Conservation (phyloP, 108 stramenopile species). For the Cyclostephanos tholiformis region DNA sequence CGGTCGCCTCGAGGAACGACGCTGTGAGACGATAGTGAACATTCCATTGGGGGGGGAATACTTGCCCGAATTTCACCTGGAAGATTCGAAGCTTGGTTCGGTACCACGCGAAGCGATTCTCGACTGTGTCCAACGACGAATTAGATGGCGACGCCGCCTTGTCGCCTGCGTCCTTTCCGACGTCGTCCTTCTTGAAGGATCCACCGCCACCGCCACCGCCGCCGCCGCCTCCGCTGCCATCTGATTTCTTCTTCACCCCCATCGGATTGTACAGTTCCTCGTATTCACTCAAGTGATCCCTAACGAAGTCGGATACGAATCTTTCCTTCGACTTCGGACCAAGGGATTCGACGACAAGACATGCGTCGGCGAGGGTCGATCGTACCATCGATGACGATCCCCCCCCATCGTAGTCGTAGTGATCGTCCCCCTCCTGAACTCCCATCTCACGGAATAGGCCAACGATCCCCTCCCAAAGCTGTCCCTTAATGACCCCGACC, state of each 20-base stretch:
- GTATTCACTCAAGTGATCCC: constrained; percentile 88
- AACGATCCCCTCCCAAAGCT: constrained; percentile 64
- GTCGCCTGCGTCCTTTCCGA: not conserved
- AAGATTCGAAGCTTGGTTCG: constrained; percentile 65
- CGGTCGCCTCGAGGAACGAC: constrained; percentile 62
- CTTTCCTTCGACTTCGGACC: constrained; percentile 70
- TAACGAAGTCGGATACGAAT: constrained; percentile 82
- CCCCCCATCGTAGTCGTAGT: constrained; percentile 16
- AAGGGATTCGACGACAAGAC: constrained; percentile 94
- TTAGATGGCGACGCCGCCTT: constrained; percentile 29
- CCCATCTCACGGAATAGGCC: constrained; percentile 68
- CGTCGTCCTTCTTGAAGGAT: constrained; percentile 62
- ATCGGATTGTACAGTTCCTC: constrained; percentile 64
- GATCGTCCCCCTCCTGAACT: constrained; percentile 55
- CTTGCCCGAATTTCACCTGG: constrained; percentile 73
- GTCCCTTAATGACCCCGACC: constrained; percentile 58
- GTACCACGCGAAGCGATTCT: constrained; percentile 95
- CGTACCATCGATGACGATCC: constrained; percentile 54
- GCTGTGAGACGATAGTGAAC: constrained; percentile 80
- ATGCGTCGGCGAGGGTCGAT: constrained; percentile 80
- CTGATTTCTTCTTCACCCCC: constrained; percentile 6
- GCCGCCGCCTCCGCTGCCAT: constrained; percentile 14
- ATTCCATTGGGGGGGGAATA: constrained; percentile 95
- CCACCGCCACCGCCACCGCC: constrained; percentile 19
- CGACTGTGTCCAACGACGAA: constrained; percentile 81